Conservation (phyloP, 2,329 filamentous ascomycete species). For the Aspergillaceae sp. region DNA sequence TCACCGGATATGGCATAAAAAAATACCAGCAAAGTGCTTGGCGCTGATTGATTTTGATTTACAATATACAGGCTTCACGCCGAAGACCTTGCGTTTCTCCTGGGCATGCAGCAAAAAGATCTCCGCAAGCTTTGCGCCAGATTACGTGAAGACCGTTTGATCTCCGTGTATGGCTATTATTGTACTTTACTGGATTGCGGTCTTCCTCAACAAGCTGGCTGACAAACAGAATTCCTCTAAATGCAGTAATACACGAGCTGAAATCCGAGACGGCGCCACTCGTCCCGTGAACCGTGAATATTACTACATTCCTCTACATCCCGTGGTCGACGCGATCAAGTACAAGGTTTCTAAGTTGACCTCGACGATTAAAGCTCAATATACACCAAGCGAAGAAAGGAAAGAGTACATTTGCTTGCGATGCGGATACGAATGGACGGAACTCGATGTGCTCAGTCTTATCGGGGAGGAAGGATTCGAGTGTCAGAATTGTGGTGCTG, state of each 20-base stretch:
- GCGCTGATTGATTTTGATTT: slow-evolving; percentile 3
- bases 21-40: no score
- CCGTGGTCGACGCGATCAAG: slow-evolving; percentile 92
- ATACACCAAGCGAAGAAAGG: slow-evolving; percentile 70
- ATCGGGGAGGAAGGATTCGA: slow-evolving; percentile 62
- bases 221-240: slow-evolving; percentile 4
- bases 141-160: slow-evolving; percentile 75
- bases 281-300: slow-evolving; percentile 81
- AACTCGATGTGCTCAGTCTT: slow-evolving; percentile 77
- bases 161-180: slow-evolving; percentile 57
- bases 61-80: slow-evolving; percentile 60
- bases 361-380: slow-evolving; percentile 76
- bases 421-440: slow-evolving; percentile 80
- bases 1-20: slow-evolving; percentile 8
- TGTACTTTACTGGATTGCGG: not conserved
- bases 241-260: slow-evolving; percentile 60
- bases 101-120: slow-evolving; percentile 85
- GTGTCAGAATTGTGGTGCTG: slow-evolving; percentile 65
- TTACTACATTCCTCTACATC: slow-evolving; percentile 94
- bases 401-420: slow-evolving; percentile 82
- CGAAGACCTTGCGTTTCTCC: slow-evolving; percentile 76
- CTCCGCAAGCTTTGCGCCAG: slow-evolving; percentile 81
- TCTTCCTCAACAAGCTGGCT: slow-evolving; percentile 5
- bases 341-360: slow-evolving; percentile 84
- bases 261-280: slow-evolving; percentile 70